Percentiles rank a stretch among this genome's conserved stretches.
phyloP scores from a whole-genome alignment of 2,329 filamentous ascomycete species.

The Keithomyces neogunnii region DNA sequence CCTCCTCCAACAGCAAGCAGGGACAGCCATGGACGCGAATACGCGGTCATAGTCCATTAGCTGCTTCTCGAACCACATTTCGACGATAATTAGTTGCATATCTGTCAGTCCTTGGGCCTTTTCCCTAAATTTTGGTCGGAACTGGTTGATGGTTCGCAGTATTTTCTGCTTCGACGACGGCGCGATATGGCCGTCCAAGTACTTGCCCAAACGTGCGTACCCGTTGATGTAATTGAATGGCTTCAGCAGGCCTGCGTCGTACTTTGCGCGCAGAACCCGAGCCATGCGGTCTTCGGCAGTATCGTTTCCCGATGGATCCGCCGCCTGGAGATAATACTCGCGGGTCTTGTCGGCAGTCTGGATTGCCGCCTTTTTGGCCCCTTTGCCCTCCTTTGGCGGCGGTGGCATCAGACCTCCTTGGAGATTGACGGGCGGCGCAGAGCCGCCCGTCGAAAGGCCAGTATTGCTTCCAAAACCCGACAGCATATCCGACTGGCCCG shows the following conservation, averaged over 20 bases:
- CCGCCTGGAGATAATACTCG: constrained; percentile 95
- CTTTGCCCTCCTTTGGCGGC: constrained; percentile 37
- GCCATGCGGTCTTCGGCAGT: constrained; percentile 93
- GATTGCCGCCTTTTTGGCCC: constrained; percentile 52
- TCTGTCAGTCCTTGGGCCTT: constrained; percentile 89
- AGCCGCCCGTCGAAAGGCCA: constrained; percentile 15
- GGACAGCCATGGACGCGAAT: constrained; percentile 97
- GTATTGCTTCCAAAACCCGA: constrained; percentile 38
- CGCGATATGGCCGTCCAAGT: constrained; percentile 84
- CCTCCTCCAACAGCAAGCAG: constrained; percentile 91
- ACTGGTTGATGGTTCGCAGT: constrained; percentile 80
- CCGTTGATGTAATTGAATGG: constrained; percentile 99
- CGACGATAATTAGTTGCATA: constrained; percentile 86
- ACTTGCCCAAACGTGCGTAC: constrained; percentile 80
- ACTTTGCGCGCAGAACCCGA: constrained; percentile 87
- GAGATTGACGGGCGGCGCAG: constrained; percentile 14
- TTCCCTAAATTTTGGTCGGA: constrained; percentile 91
- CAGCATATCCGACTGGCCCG: constrained; percentile 38
- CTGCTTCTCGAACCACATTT: constrained; percentile 98
- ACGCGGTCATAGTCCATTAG: constrained; percentile 98
- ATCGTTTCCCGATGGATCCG: constrained; percentile 79
- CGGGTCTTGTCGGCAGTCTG: constrained; percentile 67
- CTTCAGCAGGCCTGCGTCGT: constrained; percentile 87
- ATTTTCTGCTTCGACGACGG: constrained; percentile 83
- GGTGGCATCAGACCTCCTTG: constrained; percentile 36